phyloP scores from a whole-genome alignment of 495 filamentous ascomycete species.

The Penicillium paxilli region DNA sequence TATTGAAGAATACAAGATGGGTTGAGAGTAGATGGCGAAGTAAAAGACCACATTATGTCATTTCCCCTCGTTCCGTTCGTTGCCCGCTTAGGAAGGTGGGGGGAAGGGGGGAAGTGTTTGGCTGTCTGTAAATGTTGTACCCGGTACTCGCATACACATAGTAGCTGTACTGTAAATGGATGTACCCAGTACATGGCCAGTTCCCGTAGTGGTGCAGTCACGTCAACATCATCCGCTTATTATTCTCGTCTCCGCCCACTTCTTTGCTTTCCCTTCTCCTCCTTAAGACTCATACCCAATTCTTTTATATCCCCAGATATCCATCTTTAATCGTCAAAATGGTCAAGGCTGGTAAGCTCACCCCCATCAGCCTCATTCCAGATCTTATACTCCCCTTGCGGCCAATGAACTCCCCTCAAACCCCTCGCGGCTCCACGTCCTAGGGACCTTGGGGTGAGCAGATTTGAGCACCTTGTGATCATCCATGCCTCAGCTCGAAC shows the following conservation, averaged over 20 bases:
- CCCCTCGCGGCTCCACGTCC: conserved; percentile 30
- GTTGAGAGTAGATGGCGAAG: not conserved
- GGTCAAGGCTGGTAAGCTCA: conserved; percentile 87
- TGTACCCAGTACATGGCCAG: conserved; percentile 7
- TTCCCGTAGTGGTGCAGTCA: conserved; percentile 18
- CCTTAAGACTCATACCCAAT: conserved; percentile 1
- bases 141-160: not conserved
- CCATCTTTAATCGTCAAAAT: conserved; percentile 62
- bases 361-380: not conserved
- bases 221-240: conserved; percentile 36
- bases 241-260: conserved; percentile 22
- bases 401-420: conserved; percentile 5
- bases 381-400: not conserved
- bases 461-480: conserved; percentile 54
- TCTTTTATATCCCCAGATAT: conserved; percentile 6
- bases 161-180: not conserved
- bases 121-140: conserved; percentile 7
- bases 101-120: not conserved
- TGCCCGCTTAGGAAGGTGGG: conserved; percentile 37
- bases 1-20: too few relatives aligned
- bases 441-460: conserved; percentile 50
- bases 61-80: conserved; percentile 22
- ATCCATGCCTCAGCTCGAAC: conserved; percentile 12
- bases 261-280: conserved; percentile 13
- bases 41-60: conserved; percentile 24